phyloP scores from a whole-genome alignment of 108 stramenopile species.

The Nitzschia palea region DNA sequence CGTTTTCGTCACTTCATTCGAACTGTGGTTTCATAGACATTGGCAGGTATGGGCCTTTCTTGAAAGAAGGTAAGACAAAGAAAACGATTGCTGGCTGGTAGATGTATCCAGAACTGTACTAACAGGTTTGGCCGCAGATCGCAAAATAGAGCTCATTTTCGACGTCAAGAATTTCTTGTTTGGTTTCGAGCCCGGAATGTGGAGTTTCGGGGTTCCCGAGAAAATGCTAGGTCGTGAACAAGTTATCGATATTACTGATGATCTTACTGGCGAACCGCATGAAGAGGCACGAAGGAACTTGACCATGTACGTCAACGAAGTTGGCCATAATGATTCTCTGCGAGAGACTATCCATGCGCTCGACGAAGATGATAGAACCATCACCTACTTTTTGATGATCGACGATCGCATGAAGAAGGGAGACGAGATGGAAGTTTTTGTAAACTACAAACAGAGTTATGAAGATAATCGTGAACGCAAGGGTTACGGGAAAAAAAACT shows the following conservation, averaged over 20 bases:
- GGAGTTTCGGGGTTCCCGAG: constrained; percentile 44
- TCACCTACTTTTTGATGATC: constrained; percentile 54
- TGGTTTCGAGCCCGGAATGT: constrained; percentile 34
- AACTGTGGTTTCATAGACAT: constrained; percentile 49
- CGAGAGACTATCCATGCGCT: constrained; percentile 48
- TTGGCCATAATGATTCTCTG: constrained; percentile 45
- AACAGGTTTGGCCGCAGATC: constrained; percentile 27
- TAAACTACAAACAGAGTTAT: constrained; percentile 61
- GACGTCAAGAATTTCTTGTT: constrained; percentile 62
- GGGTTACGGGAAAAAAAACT: constrained; percentile 68
- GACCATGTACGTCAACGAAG: constrained; percentile 82
- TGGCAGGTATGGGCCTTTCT: constrained; percentile 67
- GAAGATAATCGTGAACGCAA: constrained; percentile 66
- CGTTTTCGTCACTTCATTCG: constrained; percentile 27
- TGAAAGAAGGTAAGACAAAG: constrained; percentile 21
- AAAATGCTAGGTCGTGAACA: constrained; percentile 29
- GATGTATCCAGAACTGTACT: neutral
- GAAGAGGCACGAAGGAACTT: constrained; percentile 41
- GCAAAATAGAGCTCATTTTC: constrained; percentile 50
- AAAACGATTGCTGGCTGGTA: constrained; percentile 6
- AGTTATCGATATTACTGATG: constrained; percentile 74
- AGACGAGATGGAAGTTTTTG: constrained; percentile 64
- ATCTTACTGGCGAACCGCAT: constrained; percentile 72
- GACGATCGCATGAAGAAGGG: constrained; percentile 55
- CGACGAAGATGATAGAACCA: constrained; percentile 40